These are phyloP conservation scores for Fragaria vesca DNA, from an alignment of 306 rosid genomes.

Conservation along the genomic window DNA sequence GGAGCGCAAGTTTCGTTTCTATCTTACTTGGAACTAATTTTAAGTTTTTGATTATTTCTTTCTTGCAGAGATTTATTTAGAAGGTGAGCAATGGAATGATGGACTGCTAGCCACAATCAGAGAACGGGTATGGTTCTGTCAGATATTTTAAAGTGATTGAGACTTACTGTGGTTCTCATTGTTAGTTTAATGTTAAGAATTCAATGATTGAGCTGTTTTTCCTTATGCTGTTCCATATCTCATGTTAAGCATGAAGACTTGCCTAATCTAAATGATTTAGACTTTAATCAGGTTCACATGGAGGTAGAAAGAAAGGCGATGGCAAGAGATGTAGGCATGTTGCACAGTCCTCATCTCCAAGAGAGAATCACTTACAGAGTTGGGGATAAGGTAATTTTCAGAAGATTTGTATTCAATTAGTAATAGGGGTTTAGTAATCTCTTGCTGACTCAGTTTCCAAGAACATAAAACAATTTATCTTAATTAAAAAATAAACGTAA, in stretches of 20 bases:
- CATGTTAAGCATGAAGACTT: constrained; percentile 19
- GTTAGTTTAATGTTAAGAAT: constrained; percentile 29
- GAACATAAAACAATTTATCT: not conserved
- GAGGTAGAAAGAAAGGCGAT: constrained; percentile 81
- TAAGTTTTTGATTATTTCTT: not conserved
- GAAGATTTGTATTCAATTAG: constrained; percentile 4
- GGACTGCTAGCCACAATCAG: constrained; percentile 87
- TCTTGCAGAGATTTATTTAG: constrained; percentile 57
- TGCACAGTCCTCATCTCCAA: constrained; percentile 40
- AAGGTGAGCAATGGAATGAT: constrained; percentile 90
- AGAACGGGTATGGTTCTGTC: constrained; percentile 67
- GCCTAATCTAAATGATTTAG: constrained; percentile 27
- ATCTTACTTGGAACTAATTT: constrained; percentile 7
- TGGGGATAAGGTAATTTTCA: constrained; percentile 77
- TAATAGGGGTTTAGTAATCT: not conserved
- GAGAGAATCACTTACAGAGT: constrained; percentile 75
- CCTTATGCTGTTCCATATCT: constrained; percentile 5
- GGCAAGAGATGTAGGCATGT: constrained; percentile 55
- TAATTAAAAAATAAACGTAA: not conserved
- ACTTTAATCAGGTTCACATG: constrained; percentile 81
- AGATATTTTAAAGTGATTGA: constrained; percentile 2
- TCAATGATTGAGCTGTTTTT: constrained; percentile 12
- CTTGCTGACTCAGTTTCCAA: not conserved
- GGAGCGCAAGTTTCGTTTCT: not conserved
- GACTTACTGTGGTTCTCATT: constrained; percentile 19